Conservation (phyloP, 176 grass and related monocot species). For the Luzula sylvatica region DNA sequence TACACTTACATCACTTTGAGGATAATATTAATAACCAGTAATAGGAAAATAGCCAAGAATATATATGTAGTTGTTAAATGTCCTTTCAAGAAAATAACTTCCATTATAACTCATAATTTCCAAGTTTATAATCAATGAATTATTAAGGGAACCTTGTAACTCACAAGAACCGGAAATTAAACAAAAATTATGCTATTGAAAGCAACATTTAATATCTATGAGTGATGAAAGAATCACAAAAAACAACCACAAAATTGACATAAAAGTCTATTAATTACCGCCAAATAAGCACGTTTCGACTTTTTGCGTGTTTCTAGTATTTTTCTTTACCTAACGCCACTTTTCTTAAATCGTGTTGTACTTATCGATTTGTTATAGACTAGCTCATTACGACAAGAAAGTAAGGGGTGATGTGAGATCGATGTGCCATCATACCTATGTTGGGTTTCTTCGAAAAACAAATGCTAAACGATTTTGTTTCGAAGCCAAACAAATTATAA, state of each 20-base stretch:
- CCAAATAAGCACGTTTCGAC: no score
- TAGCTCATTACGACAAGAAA: background rate
- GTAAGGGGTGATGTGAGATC: slow-evolving; percentile 1
- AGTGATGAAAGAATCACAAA: no score
- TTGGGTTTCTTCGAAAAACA: background rate
- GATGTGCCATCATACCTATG: slow-evolving; percentile 6
- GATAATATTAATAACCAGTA: no score
- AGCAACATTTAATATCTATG: slow-evolving; percentile 1
- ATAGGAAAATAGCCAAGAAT: slow-evolving; percentile 8
- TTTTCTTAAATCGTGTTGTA: background rate
- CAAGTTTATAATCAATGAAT: background rate
- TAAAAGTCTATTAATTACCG: no score
- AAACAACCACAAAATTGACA: no score
- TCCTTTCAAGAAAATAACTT: slow-evolving; percentile 9
- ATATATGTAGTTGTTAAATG: slow-evolving; percentile 19
- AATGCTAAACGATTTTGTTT: slow-evolving; percentile 1
- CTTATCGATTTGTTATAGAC: slow-evolving; percentile 2
- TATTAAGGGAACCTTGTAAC: background rate
- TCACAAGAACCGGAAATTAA: background rate
- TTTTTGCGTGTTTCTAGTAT: no score
- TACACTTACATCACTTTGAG: slow-evolving; percentile 14
- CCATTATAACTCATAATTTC: slow-evolving; percentile 18
- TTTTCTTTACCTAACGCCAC: no score
- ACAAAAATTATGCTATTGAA: slow-evolving; percentile 6
- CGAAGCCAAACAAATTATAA: no score